A percentile compares a stretch with the other conserved stretches of the same genome.
Evolutionary conservation across 305 asterid species (phyloP).

Genomic region (Fraxinus latifolia): DNA sequence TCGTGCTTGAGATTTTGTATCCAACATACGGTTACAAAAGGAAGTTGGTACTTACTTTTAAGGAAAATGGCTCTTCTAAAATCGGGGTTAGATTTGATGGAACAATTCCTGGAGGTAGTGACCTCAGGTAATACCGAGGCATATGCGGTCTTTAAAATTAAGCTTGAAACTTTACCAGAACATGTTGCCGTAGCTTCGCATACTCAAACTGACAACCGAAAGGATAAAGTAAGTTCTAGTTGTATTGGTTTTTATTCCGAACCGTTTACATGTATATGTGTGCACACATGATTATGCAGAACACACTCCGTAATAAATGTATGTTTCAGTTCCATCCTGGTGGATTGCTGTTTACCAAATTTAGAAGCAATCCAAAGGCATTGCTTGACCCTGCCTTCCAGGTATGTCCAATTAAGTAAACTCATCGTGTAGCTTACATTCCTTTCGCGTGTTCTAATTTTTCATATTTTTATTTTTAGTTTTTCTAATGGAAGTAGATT

Average conservation of each 20-base stretch:
- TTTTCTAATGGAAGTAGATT: background rate
- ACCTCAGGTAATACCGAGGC: constrained; percentile 77
- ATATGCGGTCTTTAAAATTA: constrained; percentile 48
- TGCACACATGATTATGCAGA: background rate
- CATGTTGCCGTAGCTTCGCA: constrained; percentile 74
- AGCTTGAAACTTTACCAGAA: constrained; percentile 71
- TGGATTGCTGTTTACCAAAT: constrained; percentile 64
- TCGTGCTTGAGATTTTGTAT: background rate
- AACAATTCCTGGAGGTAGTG: constrained; percentile 70
- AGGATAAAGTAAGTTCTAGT: constrained; percentile 67
- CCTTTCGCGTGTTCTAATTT: background rate
- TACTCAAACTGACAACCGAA: constrained; percentile 66
- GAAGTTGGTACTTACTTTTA: constrained; percentile 71
- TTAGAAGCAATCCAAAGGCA: constrained; percentile 70
- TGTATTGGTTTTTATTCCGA: constrained; percentile 1
- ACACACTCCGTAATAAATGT: constrained; percentile 3
- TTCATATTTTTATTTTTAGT: background rate
- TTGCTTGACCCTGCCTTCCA: constrained; percentile 68
- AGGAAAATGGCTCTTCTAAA: constrained; percentile 75
- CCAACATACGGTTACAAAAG: constrained; percentile 70
- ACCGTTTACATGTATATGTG: background rate
- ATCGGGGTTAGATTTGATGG: constrained; percentile 83
- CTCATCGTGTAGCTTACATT: background rate
- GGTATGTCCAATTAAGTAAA: constrained; percentile 36
- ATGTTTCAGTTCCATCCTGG: constrained; percentile 59